Base-by-base conservation (phyloP, 805 yeast species). In the Lachancea sp. region DNA sequence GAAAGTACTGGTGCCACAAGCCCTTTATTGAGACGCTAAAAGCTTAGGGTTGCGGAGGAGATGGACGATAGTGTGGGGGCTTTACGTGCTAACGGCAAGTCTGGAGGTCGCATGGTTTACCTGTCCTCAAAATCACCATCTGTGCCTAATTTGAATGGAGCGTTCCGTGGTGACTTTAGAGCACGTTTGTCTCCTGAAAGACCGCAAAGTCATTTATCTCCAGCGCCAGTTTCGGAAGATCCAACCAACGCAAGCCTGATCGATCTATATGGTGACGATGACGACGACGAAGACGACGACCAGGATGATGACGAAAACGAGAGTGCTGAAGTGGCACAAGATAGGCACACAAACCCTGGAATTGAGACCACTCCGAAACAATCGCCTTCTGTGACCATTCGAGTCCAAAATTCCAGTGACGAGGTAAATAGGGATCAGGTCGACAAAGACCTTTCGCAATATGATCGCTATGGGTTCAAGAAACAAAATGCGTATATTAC, bases 391-490 rank as follows among this genome's bases (percentile, higher is more conserved):
- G 30, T 19, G 20, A 30, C 6, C n/a, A 36, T n/a, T 5, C 38
- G 15, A 29, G 13, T 13, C 4, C 31, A 29, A 13, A 13, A 13
- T 11, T 29, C 31, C 15, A 29, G 15, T 13, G 31, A 29, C 5
- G 15, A 15, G 2, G 22, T n/a, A 7, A 13, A 29, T 19, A 36
- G 33, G n/a, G 42, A 38, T 25, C 35, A 22, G 2, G 31, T n/a
- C 9, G 13, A 26, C 26, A 36, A 37, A n/a, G 42, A 38, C 19
- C 35, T 43, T 11, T 38, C 46, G 16, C 51, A 68, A 44, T 66
- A 78, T 45, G 98, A 91, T 60, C 66, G 91, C 40, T 91, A 91
- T 60, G 99, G 99, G 1, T 91, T 91, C 69, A 81, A 79, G 52
- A 90, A 87, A 59, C 72, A 73, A 16, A 76, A 78, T 16, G 65